These are phyloP conservation scores for Tuber microsphaerosporum DNA, from an alignment of 495 filamentous ascomycete genomes.

Conservation along the genomic window DNA sequence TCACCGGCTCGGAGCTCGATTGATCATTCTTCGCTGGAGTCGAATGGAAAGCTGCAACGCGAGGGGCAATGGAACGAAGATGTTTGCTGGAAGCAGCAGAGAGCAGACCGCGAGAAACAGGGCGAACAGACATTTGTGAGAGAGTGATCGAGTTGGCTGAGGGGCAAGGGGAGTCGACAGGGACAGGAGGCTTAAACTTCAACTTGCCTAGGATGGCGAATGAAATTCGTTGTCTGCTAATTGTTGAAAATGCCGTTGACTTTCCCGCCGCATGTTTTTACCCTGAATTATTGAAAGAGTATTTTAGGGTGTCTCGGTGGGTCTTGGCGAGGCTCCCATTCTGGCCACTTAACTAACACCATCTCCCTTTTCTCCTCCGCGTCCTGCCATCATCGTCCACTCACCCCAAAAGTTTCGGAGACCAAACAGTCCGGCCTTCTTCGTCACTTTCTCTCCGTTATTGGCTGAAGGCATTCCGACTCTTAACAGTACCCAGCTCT, in stretches of 20 bases:
- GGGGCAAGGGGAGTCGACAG: neutral
- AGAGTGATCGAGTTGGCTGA: constrained; percentile 13
- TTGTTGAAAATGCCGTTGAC: neutral
- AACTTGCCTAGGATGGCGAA: neutral
- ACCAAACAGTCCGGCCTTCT: neutral
- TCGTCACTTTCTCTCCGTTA: neutral
- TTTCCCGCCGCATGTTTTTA: neutral
- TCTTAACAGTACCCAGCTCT: neutral
- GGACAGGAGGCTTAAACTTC: neutral
- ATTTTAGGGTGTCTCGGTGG: neutral
- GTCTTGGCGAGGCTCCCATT: neutral
- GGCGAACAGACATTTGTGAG: constrained; percentile 36
- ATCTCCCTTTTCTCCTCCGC: constrained; percentile 3
- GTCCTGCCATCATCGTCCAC: neutral
- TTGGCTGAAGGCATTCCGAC: neutral
- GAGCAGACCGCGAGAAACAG: constrained; percentile 15
- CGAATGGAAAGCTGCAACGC: constrained; percentile 22
- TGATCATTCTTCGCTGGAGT: neutral
- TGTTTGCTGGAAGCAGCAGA: constrained; percentile 11
- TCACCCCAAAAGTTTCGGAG: neutral
- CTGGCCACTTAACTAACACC: neutral
- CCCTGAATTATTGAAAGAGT: neutral
- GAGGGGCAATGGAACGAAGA: constrained; percentile 26
- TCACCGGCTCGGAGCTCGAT: constrained; percentile 52
- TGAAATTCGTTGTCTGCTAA: neutral